Base-by-base conservation (phyloP, 352 stramenopile genomes). In the Pythium folliculosum region DNA sequence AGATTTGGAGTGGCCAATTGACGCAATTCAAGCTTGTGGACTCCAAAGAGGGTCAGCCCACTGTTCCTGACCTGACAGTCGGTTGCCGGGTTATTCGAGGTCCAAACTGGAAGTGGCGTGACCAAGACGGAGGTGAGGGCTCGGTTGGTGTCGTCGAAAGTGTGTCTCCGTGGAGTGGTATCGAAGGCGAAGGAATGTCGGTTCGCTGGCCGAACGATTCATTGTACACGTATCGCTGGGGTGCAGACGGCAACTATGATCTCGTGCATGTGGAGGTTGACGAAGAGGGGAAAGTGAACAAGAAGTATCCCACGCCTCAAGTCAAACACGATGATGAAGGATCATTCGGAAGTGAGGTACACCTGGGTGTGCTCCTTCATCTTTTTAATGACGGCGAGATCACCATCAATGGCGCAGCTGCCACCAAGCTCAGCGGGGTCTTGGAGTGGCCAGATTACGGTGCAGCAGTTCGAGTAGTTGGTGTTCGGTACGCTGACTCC, bases 61-160 rank as follows among this genome's bases (percentile, higher is more conserved):
- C 75, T 22, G 64, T 86, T 58, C 82, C 82, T 0, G 77, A 91
- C 40, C 74, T 96, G 1, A 84, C 77, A 14, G 84, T 97, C 22
- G 90, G 90, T 1, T 94, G 86, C 67, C 90, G 92, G 49, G 90
- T 97, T 16, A 91, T 93, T 70, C 88, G 90, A n/a, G 90, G 90
- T 37, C 90, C 90, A 19, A 92, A 94, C 67, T 96, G 89, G 89
- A 96, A 95, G 69, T 95, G 89, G 88, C 76, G 85, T 22, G 89
- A 96, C 52, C 87, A 96, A 84, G 89, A 96, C 52, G 89, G 89
- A 16, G 89, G 89, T 16, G 88, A 94, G 76, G 89, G 89, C 9
- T 92, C 80, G 19, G 77, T 96, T 27, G 89, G 89, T 43, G 69
- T 84, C 43, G 85, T 96, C 21, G 89, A 95, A 77, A 84, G 87